Percentiles rank a stretch among this genome's conserved stretches.
Evolutionary conservation across 176 grass and related monocot species (phyloP).

Genomic region (Oropetium thomaeum): DNA sequence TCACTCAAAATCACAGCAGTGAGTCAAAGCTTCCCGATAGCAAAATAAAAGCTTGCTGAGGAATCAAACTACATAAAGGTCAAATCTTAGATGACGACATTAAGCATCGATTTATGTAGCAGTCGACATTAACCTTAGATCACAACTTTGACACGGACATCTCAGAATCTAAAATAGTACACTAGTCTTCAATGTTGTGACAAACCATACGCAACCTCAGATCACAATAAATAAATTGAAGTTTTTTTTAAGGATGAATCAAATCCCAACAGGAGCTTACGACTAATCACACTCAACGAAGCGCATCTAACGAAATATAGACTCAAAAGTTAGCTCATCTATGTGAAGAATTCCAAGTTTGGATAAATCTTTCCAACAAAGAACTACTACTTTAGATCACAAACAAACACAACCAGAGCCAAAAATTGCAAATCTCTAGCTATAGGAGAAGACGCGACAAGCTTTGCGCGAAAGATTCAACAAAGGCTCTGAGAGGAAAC

Average conservation of each 20-base stretch:
- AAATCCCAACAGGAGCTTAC: slow-evolving; percentile 16
- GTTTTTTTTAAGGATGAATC: background rate
- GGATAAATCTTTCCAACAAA: background rate
- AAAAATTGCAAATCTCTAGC: background rate
- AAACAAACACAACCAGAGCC: background rate
- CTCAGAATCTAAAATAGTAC: slow-evolving; percentile 21
- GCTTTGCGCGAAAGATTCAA: slow-evolving; percentile 9
- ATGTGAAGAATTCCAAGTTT: background rate
- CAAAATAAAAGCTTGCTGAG: slow-evolving; percentile 14
- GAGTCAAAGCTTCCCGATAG: slow-evolving; percentile 10
- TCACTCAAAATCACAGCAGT: slow-evolving; percentile 27
- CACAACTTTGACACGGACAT: slow-evolving; percentile 7
- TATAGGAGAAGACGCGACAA: background rate
- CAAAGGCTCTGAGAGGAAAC: background rate
- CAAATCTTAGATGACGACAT: slow-evolving; percentile 15
- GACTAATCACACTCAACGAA: background rate
- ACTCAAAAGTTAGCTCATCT: background rate
- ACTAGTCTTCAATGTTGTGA: background rate
- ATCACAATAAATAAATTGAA: slow-evolving; percentile 9
- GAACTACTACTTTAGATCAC: slow-evolving; percentile 7
- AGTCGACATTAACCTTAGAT: background rate
- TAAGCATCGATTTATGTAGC: slow-evolving; percentile 4
- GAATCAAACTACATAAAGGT: slow-evolving; percentile 28
- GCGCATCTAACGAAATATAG: background rate
- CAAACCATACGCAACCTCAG: slow-evolving; percentile 7